A percentile compares a stretch with the other conserved stretches of the same genome.
phyloP scores from a whole-genome alignment of 225 moss, liverwort and hornwort genomes.

The Rhytidiadelphus loreus region DNA sequence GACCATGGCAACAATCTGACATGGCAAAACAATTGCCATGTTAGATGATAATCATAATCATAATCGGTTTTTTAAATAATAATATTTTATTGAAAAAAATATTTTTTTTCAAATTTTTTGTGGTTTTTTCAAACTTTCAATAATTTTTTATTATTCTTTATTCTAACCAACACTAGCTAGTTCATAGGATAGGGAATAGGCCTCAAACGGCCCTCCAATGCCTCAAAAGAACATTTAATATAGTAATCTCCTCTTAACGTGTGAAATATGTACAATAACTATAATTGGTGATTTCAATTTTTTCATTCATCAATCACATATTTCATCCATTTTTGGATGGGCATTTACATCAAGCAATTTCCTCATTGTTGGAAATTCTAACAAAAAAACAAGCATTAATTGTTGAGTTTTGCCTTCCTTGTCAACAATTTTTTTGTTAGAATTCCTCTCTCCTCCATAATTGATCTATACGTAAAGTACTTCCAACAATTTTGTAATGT shows the following conservation, averaged over 20 bases:
- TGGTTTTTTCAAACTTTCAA: too few relatives aligned
- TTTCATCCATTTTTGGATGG: neutral
- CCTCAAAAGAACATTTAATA: too few relatives aligned
- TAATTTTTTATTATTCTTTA: too few relatives aligned
- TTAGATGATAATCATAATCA: too few relatives aligned
- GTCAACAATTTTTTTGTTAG: rapidly evolving
- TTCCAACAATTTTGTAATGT: neutral
- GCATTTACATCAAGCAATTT: rapidly evolving
- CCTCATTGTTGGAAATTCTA: rapidly evolving
- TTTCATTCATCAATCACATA: neutral
- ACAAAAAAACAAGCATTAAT: neutral
- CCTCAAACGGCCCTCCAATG: too few relatives aligned
- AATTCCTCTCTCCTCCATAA: rapidly evolving
- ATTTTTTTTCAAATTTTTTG: too few relatives aligned
- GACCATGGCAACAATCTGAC: too few relatives aligned
- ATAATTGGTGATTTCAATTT: rapidly evolving
- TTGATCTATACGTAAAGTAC: neutral
- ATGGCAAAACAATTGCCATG: too few relatives aligned
- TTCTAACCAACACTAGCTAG: too few relatives aligned
- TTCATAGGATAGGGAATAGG: too few relatives aligned
- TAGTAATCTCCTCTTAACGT: rapidly evolving
- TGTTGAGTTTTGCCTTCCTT: rapidly evolving
- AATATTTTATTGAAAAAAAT: too few relatives aligned
- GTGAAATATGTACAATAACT: rapidly evolving
- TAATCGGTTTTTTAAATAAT: too few relatives aligned